These are phyloP conservation scores for Amauroascus niger DNA, from an alignment of 2,329 filamentous ascomycete species.

Conservation along the genomic window DNA sequence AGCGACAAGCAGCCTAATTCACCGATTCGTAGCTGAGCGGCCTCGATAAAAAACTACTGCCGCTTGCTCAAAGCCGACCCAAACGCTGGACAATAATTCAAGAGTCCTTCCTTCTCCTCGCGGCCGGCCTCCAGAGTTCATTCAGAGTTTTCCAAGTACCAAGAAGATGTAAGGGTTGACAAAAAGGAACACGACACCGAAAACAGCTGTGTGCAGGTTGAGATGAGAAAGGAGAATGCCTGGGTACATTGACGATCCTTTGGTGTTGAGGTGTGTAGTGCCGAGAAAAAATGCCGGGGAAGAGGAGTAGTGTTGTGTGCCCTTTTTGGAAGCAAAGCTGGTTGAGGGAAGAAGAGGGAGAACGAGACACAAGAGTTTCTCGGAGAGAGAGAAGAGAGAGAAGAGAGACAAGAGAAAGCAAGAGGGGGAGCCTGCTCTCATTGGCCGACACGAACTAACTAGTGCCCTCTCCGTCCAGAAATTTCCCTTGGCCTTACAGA, in stretches of 20 bases:
- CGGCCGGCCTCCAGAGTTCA: neutral
- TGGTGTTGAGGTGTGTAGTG: neutral
- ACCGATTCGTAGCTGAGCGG: slow-evolving; percentile 1
- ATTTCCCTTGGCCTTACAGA: neutral
- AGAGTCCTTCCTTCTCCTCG: neutral
- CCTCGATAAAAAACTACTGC: neutral
- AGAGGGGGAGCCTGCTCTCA: slow-evolving; percentile 7
- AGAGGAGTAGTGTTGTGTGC: neutral
- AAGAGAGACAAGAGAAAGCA: slow-evolving; percentile 5
- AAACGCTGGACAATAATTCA: neutral
- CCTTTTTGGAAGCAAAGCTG: neutral
- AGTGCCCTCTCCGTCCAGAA: neutral
- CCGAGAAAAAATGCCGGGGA: neutral
- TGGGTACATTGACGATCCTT: neutral
- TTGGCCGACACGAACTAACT: neutral
- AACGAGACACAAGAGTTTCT: slow-evolving; percentile 8
- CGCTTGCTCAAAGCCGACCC: neutral
- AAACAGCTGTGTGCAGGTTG: neutral
- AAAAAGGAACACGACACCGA: neutral
- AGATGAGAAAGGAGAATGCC: neutral
- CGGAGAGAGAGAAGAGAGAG: neutral
- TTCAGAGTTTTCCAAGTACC: slow-evolving; percentile 9
- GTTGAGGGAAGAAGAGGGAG: neutral
- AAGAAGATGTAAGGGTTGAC: neutral
- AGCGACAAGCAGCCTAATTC: neutral